Base-by-base conservation (phyloP, 495 filamentous ascomycete genomes). In the Penicillium crystallinum region DNA sequence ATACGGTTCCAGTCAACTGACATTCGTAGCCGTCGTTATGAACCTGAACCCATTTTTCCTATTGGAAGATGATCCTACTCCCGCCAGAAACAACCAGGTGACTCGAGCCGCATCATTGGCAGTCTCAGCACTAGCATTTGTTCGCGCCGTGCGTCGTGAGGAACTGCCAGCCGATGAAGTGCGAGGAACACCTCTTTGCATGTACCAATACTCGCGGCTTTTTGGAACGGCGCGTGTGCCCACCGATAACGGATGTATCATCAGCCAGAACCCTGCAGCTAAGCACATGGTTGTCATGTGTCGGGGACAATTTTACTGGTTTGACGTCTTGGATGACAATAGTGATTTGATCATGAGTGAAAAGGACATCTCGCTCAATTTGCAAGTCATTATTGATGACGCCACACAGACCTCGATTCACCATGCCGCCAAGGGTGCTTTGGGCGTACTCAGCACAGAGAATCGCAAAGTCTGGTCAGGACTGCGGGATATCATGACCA, bases 31-130 rank as follows among this genome's bases (percentile, higher is more conserved):
- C 11, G 93, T 98, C 31, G 93, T 98, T 37, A 79, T 98, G 47
- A 97, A 98, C 72, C 74, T 98, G 55, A 98, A 98, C 61, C 93
- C 93, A 0, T 98, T 98, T 73, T 98, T 98, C 73, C 76, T 98
- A 31, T 79, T 98, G 47, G 93, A 97, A 64, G 93, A 98, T 77
- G 93, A 98, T 62, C 93, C 95, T 1, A 97, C 93, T 8, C 93
- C 93, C 7, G 91, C 91, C 39, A 79, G 93, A 40, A 97, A 95
- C 65, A 90, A 97, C 64, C 93, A 98, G 65, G 90, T 97, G 49
- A 97, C 91, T 34, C 82, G 93, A 22, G 91, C 93, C 29, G 92
- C 95, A 0, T 98, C 93, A 8, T 76, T 98, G 40, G 89, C 91
- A 0, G 81, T 95, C 27, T 97, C 95, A 7, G 87, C 93, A 23